Conservation (phyloP, 192 early-diverging fungal genomes). For the Funneliformis mosseae region DNA sequence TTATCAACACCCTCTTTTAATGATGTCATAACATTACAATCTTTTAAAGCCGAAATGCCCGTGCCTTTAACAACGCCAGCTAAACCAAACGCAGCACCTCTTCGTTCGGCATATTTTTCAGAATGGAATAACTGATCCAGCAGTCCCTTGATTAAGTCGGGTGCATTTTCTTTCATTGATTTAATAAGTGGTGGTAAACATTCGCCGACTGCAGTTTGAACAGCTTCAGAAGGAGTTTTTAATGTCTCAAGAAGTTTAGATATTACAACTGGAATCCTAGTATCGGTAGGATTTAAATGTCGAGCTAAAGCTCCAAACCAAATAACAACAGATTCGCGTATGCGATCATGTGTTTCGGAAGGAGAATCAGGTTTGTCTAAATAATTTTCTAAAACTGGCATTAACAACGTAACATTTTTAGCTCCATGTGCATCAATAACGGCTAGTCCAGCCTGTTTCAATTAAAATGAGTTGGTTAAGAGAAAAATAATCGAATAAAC, state of each 20-base stretch:
- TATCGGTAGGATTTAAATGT: slow-evolving; percentile 74
- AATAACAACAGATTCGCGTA: slow-evolving; percentile 91
- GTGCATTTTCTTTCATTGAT: slow-evolving; percentile 61
- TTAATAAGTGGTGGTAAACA: slow-evolving; percentile 93
- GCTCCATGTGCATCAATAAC: slow-evolving; percentile 76
- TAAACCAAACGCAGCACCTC: slow-evolving; percentile 94
- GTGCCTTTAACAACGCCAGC: slow-evolving; percentile 92
- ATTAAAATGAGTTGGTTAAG: not conserved
- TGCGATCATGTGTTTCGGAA: slow-evolving; percentile 78
- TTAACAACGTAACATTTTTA: slow-evolving; percentile 61
- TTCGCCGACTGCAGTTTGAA: slow-evolving; percentile 91
- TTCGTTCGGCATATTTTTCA: slow-evolving; percentile 81
- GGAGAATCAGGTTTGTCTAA: slow-evolving; percentile 70
- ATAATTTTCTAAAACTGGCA: slow-evolving; percentile 80
- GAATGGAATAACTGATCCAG: slow-evolving; percentile 71
- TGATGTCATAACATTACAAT: slow-evolving; percentile 74
- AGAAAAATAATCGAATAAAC: not conserved
- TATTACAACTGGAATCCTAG: slow-evolving; percentile 78
- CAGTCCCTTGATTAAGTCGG: slow-evolving; percentile 61
- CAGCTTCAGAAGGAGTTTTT: slow-evolving; percentile 90
- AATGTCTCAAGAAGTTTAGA: slow-evolving; percentile 88
- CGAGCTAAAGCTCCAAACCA: slow-evolving; percentile 89
- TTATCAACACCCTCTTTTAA: slow-evolving; percentile 83
- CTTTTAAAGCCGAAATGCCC: slow-evolving; percentile 86
- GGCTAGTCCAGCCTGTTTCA: slow-evolving; percentile 66